Evolutionary conservation across 2,329 filamentous ascomycete genomes (phyloP), one percentile per base, ranked within the genome.

Genomic region (Colletotrichum sp.): DNA sequence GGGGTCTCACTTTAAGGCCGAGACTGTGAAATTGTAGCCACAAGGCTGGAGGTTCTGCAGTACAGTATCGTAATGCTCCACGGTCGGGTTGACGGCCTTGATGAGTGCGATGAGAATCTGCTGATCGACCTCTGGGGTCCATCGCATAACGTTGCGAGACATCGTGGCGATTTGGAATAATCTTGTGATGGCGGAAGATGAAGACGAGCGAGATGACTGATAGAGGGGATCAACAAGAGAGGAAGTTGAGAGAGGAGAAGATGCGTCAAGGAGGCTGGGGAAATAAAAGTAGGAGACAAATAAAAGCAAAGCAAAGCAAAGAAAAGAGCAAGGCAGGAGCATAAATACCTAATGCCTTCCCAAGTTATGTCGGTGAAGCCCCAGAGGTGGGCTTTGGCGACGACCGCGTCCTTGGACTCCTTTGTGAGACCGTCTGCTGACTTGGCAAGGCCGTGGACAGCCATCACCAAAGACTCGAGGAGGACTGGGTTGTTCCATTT

Each of bases 61-160:
- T 5, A 86, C 79, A 1, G 78, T 79, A 79, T 87, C 82, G 6
- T 88, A 80, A 13, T 83, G 82, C 2, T 79, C 79, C 0, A 75
- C 48, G 3, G 78, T 80, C 3, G 86, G 82, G 58, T 82, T 84
- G 69, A 86, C 76, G 12, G 84, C 80, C 32, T 84, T 81, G n/a
- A 86, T 79, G 21, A 89, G 71, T 26, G 83, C 84, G 8, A 85
- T 71, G 43, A 90, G 82, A 55, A 90, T 85, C 58, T 87, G 86
- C 74, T 87, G 81, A 60, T 90, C 87, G 30, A 85, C 83, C 10
- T 82, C 80, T 8, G 83, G 78, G 34, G 84, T 84, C 88, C 88
- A 90, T 43, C 80, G 83, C 78, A 84, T 85, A 13, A 80, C 70
- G 73, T 82, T 80, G 38, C 83, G 80, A 18, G 77, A 70, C 67